These are phyloP conservation scores for Cyclotella atomus DNA, from an alignment of 108 stramenopile genomes.

Conservation along the genomic window DNA sequence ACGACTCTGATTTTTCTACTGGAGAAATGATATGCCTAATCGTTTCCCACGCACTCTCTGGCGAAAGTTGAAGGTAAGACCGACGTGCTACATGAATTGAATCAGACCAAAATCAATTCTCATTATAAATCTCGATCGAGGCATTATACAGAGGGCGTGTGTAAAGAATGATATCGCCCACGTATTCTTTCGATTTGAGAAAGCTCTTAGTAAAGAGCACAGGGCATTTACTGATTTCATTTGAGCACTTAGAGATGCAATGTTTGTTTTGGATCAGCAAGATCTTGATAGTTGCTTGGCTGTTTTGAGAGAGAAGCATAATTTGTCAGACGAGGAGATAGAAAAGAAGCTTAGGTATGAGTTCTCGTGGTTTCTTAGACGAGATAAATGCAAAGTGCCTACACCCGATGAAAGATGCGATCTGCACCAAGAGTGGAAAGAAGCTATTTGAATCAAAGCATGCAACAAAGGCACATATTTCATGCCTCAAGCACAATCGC, in stretches of 20 bases:
- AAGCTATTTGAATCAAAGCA: neutral
- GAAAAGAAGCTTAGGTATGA: constrained; percentile 1
- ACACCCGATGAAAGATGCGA: constrained; percentile 3
- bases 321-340: constrained; percentile 3
- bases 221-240: constrained; percentile 13
- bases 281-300: constrained; percentile 11
- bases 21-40: neutral
- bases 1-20: neutral
- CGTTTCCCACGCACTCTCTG: neutral
- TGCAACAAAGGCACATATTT: neutral
- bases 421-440: constrained; percentile 3
- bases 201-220: constrained; percentile 15
- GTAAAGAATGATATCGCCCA: constrained; percentile 25
- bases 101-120: neutral
- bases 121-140: neutral
- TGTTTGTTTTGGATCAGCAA: constrained; percentile 16
- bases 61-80: neutral
- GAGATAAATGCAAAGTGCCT: constrained; percentile 12
- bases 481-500: constrained; percentile 6
- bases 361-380: constrained; percentile 2
- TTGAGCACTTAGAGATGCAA: constrained; percentile 9
- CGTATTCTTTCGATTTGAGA: constrained; percentile 17
- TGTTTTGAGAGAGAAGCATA: constrained; percentile 9
- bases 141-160: neutral
- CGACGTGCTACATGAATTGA: neutral